Evolutionary conservation across 306 rosid genomes (phyloP), one percentile per base, ranked within the genome.

Genomic region (Carpinus viminea): DNA sequence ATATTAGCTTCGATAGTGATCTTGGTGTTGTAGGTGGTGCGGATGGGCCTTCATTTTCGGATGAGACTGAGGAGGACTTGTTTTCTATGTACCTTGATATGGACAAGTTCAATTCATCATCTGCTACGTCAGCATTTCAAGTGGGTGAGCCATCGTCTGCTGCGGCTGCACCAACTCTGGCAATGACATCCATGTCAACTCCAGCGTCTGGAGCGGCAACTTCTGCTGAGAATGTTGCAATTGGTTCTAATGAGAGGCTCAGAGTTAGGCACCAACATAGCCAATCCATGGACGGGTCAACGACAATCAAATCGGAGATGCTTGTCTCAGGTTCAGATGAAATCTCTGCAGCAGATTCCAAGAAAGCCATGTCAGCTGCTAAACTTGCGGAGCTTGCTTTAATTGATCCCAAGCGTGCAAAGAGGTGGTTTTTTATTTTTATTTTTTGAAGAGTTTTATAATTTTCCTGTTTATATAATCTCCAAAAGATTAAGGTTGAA

Each of bases 231-330:
- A 81, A 88, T 75, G 38, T 59, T 61, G 72, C 79, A 53, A 26
- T 74, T 18, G 90, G 86, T 78, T 72, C 78, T 54, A 81, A 78
- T 82, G 98, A 88, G 76, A 86, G 94, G 80, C 98, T 90, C 46
- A 90, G 97, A 89, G 87, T 89, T 68, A 88, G 98, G 82, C 98
- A 94, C 85, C 98, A 94, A 81, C 98, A 94, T 70, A 92, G 97
- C 87, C 98, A 90, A 78, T 94, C 98, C 73, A 92, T 94, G 98
- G 98, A 94, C 82, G 98, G 97, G 56, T 92, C 97, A 12, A 84
- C 96, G 45, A 89, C 85, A 68, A 94, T 92, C 82, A 89, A 88
- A 73, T 89, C 96, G 4, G 96, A 90, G 84, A 83, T 90, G 93
- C 89, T 94, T 79, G 90, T 86, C 75, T 88, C 96, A 0, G 90